Base-by-base conservation (phyloP, 208 protist species). In the Crithidia brevicula region DNA sequence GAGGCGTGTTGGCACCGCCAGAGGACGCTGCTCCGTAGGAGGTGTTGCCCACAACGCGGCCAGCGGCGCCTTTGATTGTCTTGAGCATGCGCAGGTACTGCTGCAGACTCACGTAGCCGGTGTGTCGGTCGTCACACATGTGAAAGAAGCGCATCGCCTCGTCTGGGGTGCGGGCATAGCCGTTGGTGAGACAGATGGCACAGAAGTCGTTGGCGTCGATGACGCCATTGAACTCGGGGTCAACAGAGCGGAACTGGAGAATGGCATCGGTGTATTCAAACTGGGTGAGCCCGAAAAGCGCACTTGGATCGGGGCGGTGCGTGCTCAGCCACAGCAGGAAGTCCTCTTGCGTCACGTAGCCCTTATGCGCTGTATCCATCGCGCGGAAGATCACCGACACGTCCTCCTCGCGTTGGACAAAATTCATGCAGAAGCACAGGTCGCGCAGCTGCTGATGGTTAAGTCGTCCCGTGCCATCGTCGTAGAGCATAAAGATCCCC, bases 391-490 rank as follows among this genome's bases (percentile, higher is more conserved):
- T 91, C 23, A 66, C 34, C 52, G 83, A 65, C 20, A 89, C 81
- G 36, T 94, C 82, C 13, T 79, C 49, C 9, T 79, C 78, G 25
- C 75, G 74, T 11, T 81, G 74, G 13, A 87, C 84, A 78, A 90
- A 96, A 68, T 96, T 96, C 36, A 93, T 73, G 79, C 85, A 96
- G 20, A 81, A 75, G 7, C 84, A 83, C 28, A 96, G 72, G 7
- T 82, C 75, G 6, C 52, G 68, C 38, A 92, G 73, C 77, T 92
- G 84, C 8, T 51, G 28, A 13, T 59, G 62, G 74, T 83, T 71
- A 22, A 96, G 71, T 25, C 61, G 40, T 28, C 88, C 91, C 49
- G 77, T 87, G n/a, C 87, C 83, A 53, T 88, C 84, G 59, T 92
- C 91, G 71, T 90, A 96, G 67, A 90, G 89, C 22, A 92, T 72